Percentiles rank a stretch among this genome's conserved stretches.
phyloP scores from a whole-genome alignment of 805 yeast genomes.

The Metschnikowia amazonensis region DNA sequence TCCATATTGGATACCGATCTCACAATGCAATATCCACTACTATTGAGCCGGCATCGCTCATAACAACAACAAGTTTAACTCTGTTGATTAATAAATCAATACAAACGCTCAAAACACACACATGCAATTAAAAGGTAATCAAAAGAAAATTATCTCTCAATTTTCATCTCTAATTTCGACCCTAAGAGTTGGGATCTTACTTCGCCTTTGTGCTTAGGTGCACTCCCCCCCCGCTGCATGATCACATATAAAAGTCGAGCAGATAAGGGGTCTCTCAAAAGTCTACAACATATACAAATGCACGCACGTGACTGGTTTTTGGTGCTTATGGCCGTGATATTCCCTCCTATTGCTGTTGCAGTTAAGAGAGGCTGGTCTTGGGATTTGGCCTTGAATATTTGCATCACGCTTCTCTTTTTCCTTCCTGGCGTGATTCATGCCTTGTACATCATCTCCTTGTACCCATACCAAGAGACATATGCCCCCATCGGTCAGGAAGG shows the following conservation, averaged over 20 bases:
- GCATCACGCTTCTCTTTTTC: conserved; percentile 66
- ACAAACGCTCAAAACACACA: too few species aligned
- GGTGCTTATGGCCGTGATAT: conserved; percentile 61
- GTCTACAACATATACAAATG: conserved; percentile 19
- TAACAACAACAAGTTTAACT: too few species aligned
- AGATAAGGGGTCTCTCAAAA: neutral
- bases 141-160: too few species aligned
- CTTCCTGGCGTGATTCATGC: conserved; percentile 76
- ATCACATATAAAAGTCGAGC: neutral
- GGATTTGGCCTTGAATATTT: conserved; percentile 65
- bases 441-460: conserved; percentile 72
- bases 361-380: conserved; percentile 66
- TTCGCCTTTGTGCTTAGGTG: neutral
- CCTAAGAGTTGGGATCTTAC: neutral
- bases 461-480: conserved; percentile 46
- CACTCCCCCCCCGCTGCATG: neutral
- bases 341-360: conserved; percentile 79
- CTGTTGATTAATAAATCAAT: too few species aligned
- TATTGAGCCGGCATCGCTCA: too few species aligned
- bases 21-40: too few species aligned
- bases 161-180: too few species aligned
- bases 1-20: too few species aligned
- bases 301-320: conserved; percentile 57
- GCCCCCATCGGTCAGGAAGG: conserved; percentile 14
- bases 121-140: too few species aligned